These are phyloP conservation scores for Phialemonium atrogriseum DNA, from an alignment of 2,329 filamentous ascomycete genomes.

Conservation along the genomic window DNA sequence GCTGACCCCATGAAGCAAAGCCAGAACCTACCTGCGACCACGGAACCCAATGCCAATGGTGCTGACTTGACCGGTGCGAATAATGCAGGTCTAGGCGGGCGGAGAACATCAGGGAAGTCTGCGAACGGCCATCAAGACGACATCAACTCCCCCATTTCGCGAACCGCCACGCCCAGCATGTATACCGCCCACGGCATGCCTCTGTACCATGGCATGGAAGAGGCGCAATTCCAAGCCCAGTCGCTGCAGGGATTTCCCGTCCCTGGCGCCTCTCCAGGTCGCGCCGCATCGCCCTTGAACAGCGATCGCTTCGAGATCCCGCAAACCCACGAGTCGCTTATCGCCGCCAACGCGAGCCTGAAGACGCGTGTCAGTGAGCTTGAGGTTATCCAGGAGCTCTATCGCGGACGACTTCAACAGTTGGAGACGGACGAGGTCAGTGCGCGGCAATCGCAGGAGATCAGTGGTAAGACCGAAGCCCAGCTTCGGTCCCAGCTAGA, in stretches of 20 bases:
- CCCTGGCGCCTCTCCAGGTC: conserved; percentile 45
- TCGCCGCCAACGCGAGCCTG: conserved; percentile 74
- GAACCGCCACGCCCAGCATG: conserved; percentile 69
- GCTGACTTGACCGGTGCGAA: conserved; percentile 47
- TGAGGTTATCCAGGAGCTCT: conserved; percentile 86
- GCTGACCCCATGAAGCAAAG: conserved; percentile 17
- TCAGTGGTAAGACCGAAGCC: conserved; percentile 45
- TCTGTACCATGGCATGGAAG: conserved; percentile 70
- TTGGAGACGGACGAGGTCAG: conserved; percentile 57
- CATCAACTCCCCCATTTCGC: conserved; percentile 70
- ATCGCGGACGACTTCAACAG: conserved; percentile 63
- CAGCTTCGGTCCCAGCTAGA: conserved; percentile 50
- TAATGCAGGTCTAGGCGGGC: conserved; percentile 37
- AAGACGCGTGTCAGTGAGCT: conserved; percentile 93
- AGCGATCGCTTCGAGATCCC: conserved; percentile 60
- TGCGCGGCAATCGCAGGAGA: conserved; percentile 39
- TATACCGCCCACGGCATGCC: conserved; percentile 62
- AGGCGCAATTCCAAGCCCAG: conserved; percentile 57
- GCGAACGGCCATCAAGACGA: conserved; percentile 66
- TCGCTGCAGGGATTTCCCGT: conserved; percentile 41
- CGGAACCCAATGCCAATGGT: conserved; percentile 45
- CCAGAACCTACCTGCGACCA: conserved; percentile 25
- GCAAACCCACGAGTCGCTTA: conserved; percentile 71
- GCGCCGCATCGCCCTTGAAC: conserved; percentile 37
- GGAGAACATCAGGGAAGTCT: conserved; percentile 62